Base-by-base conservation (phyloP, 192 early-diverging fungal genomes). In the Coemansia sp. region DNA sequence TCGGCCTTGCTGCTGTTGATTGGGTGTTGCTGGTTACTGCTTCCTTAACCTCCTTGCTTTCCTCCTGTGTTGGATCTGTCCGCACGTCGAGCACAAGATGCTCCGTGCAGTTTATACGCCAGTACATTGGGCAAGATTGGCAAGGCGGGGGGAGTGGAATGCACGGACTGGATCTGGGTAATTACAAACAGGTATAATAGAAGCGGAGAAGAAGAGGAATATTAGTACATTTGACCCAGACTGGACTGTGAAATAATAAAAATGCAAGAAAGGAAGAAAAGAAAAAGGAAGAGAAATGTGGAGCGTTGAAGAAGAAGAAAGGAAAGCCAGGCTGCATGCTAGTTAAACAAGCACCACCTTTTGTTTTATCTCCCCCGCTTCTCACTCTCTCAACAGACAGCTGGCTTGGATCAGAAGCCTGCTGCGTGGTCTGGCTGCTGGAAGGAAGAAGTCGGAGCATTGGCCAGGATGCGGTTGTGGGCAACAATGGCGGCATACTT, bases 61-160 rank as follows among this genome's bases (percentile, higher is more conserved):
- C 12, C 40, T 6, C 15, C 22, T 57, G 21, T 37, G 47, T 63
- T 15, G 48, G 68, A 18, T 69, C 69, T 6, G 26, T 26, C 37
- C 67, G 60, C 22, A 72, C 39, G 18, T 64, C 46, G n/a, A 80
- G 78, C 64, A 63, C n/a, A 9, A 72, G 73, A 48, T 75, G 73
- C 69, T 81, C 78, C 4, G 73, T 66, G 57, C 78, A 75, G 55
- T 74, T 66, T 37, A 81, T 72, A 54, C 78, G 69, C 78, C 78
- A 81, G 70, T 81, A 81, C 78, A 81, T 81, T 69, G 18, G 8
- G 7, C 32, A 32, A 32, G 4, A 32, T 32, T 32, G 4, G 32
- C 32, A 32, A 32, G 32, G 32, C 2, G 1, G 2, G 32, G 32
- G 4, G 32, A 32, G 32, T 32, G 21, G 26, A 54, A 54, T 9